Evolutionary conservation across 768 basidiomycete genomes (phyloP).

Genomic region (Botryobasidium botryosum): DNA sequence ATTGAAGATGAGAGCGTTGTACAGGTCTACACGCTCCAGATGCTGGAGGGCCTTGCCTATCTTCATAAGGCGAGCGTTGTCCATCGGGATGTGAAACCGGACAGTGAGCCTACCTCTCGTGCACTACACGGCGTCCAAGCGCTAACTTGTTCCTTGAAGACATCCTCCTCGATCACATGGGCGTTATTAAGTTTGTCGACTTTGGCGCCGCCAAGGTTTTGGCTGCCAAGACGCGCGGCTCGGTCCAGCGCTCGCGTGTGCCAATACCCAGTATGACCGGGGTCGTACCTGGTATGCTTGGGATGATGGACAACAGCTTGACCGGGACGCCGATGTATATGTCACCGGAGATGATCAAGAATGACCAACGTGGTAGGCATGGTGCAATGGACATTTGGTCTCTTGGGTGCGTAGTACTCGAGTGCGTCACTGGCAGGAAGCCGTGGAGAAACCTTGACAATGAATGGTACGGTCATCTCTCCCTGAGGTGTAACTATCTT

Average conservation of each 20-base stretch:
- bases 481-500: not conserved
- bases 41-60: conserved; percentile 87
- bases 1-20: conserved; percentile 95
- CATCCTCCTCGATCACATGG: conserved; percentile 75
- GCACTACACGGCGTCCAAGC: conserved; percentile 1
- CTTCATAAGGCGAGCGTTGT: conserved; percentile 84
- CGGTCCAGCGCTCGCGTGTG: conserved; percentile 56
- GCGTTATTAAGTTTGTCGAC: conserved; percentile 92
- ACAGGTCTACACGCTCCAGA: conserved; percentile 91
- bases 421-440: conserved; percentile 90
- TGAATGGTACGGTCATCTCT: conserved; percentile 55
- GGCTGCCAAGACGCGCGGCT: conserved; percentile 65
- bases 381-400: conserved; percentile 99
- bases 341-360: conserved; percentile 98
- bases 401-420: conserved; percentile 90
- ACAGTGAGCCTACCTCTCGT: no score
- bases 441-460: conserved; percentile 99
- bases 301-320: conserved; percentile 55
- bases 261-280: conserved; percentile 13
- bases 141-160: no score
- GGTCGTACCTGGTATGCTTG: conserved; percentile 15
- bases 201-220: conserved; percentile 96
- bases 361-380: conserved; percentile 67
- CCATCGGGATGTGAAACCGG: conserved; percentile 96
- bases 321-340: conserved; percentile 99